A percentile compares a stretch with the other conserved stretches of the same genome.
phyloP scores from a whole-genome alignment of 1,284 basidiomycete species.

The Ganoderma lingzhi region DNA sequence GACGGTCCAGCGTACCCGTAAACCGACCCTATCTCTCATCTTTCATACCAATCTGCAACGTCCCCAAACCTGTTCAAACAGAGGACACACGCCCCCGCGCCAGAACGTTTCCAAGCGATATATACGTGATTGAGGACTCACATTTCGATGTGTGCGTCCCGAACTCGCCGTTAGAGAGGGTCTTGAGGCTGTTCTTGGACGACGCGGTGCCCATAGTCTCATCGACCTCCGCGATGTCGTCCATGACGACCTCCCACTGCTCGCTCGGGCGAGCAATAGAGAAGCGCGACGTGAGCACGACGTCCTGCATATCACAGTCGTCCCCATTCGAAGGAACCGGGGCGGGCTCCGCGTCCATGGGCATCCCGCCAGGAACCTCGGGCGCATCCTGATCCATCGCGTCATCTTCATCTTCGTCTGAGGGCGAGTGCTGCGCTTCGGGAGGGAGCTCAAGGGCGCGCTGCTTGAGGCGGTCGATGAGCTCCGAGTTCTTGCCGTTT shows the following conservation, averaged over 20 bases:
- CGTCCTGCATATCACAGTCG: conserved; percentile 25
- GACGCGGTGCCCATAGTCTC: conserved; percentile 60
- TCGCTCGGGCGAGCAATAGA: conserved; percentile 64
- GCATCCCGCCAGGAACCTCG: conserved; percentile 13
- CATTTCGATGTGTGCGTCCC: conserved; percentile 72
- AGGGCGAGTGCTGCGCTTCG: conserved; percentile 48
- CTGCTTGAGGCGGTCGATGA: conserved; percentile 69
- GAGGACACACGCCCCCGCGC: background rate
- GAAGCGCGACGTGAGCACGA: conserved; percentile 30
- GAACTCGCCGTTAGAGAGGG: conserved; percentile 63
- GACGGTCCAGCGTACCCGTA: background rate
- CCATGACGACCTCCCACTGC: conserved; percentile 83
- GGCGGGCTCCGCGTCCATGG: conserved; percentile 29
- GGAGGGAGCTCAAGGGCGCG: conserved; percentile 68
- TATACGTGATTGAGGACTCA: conserved; percentile 43
- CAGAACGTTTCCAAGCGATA: background rate
- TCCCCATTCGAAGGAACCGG: conserved; percentile 21
- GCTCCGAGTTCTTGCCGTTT: conserved; percentile 76
- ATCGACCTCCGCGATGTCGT: conserved; percentile 70
- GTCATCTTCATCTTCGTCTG: conserved; percentile 21
- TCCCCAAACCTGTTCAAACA: background rate
- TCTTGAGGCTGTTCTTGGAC: conserved; percentile 50
- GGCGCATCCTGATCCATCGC: conserved; percentile 1
- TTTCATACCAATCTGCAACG: background rate
- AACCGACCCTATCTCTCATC: background rate